Evolutionary conservation across 345 rosid genomes (phyloP).

Genomic region (Balakata baccata): DNA sequence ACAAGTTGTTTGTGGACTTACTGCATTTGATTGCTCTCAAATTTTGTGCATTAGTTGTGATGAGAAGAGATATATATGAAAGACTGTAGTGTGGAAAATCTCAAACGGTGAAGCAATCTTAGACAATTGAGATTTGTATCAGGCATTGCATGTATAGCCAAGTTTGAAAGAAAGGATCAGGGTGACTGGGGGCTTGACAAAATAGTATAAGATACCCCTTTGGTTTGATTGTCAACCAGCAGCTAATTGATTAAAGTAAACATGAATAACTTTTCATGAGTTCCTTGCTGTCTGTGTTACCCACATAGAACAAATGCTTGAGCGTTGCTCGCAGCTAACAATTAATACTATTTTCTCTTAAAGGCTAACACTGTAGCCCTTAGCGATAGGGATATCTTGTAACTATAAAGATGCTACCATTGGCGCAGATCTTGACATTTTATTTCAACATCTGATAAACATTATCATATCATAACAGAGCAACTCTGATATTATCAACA

Average conservation of each 20-base stretch:
- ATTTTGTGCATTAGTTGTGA: neutral
- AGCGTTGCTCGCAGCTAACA: neutral
- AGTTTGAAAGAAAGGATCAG: neutral
- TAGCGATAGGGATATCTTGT: too few species aligned
- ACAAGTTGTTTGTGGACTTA: neutral
- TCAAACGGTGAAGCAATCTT: neutral
- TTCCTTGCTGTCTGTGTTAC: too few species aligned
- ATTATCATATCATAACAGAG: too few species aligned
- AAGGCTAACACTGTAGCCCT: neutral
- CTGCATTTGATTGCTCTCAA: neutral
- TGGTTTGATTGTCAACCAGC: too few species aligned
- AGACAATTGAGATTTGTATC: neutral
- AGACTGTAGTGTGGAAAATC: too few species aligned
- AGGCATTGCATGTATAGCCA: neutral
- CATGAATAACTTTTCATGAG: neutral
- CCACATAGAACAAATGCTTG: too few species aligned
- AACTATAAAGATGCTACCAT: too few species aligned
- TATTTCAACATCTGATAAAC: too few species aligned
- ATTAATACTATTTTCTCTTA: neutral
- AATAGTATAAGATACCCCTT: neutral
- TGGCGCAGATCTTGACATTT: too few species aligned
- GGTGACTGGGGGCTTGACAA: neutral
- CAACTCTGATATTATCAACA: too few species aligned
- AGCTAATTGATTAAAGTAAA: neutral
- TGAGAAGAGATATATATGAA: neutral